phyloP scores from a whole-genome alignment of 2,329 filamentous ascomycete species.

The Hortaea werneckii region DNA sequence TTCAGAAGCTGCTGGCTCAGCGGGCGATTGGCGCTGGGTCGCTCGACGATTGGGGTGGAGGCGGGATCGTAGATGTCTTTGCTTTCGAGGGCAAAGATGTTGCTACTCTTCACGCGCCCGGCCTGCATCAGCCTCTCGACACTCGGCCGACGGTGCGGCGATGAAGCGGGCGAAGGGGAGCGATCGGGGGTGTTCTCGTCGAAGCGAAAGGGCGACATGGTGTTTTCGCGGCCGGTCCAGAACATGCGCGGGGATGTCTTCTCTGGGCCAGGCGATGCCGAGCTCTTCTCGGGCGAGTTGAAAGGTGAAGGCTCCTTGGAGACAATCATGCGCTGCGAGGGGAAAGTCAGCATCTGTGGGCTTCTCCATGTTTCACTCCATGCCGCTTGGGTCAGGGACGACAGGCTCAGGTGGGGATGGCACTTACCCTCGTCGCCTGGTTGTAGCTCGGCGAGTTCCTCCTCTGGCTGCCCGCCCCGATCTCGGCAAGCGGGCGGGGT shows the following conservation, averaged over 20 bases:
- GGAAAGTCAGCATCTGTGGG: too few species aligned
- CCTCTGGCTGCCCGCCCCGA: conserved; percentile 74
- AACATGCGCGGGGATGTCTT: conserved; percentile 68
- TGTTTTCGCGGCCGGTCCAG: conserved; percentile 66
- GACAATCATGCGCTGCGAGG: conserved; percentile 52
- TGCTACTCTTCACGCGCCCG: conserved; percentile 95
- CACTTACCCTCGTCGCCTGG: conserved; percentile 57
- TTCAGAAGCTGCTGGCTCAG: conserved; percentile 54
- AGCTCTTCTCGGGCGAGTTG: neutral
- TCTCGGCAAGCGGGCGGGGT: conserved; percentile 76
- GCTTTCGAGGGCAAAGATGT: conserved; percentile 86
- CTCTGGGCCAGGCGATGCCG: conserved; percentile 41
- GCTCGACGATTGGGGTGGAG: conserved; percentile 65
- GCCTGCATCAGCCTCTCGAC: conserved; percentile 93
- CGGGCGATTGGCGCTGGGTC: conserved; percentile 56
- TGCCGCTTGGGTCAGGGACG: too few species aligned
- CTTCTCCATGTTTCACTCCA: too few species aligned
- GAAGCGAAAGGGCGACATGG: conserved; percentile 54
- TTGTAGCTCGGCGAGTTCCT: conserved; percentile 91
- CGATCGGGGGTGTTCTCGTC: conserved; percentile 57
- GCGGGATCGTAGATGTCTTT: conserved; percentile 87
- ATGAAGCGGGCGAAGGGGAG: conserved; percentile 48
- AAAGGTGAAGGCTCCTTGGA: conserved; percentile 70
- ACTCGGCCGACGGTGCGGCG: conserved; percentile 63
- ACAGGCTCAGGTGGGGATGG: neutral